A percentile compares a stretch with the other conserved stretches of the same genome.
phyloP scores from a whole-genome alignment of 2,329 filamentous ascomycete species.

The Dactylellina sp. region DNA sequence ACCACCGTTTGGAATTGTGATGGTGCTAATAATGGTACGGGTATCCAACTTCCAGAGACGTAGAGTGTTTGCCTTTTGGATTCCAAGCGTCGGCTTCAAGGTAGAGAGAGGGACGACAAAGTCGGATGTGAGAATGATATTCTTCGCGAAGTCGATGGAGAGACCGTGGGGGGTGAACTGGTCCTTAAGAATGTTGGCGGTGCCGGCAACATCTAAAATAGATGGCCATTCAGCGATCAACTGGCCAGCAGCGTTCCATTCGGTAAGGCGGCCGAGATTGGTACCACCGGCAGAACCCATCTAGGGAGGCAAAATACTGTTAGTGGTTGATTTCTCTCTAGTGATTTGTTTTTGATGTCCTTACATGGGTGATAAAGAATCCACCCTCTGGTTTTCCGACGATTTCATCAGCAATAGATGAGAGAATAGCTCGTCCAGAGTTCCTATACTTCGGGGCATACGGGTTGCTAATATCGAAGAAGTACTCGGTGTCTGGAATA shows the following conservation, averaged over 20 bases:
- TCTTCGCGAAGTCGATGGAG: constrained; percentile 70
- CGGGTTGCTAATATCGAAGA: constrained; percentile 72
- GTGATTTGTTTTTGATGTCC: background rate
- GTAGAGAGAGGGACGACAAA: constrained; percentile 73
- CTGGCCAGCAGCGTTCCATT: constrained; percentile 71
- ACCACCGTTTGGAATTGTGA: constrained; percentile 71
- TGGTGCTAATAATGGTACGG: constrained; percentile 71
- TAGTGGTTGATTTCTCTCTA: background rate
- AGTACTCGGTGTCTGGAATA: constrained; percentile 64
- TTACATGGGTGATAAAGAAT: constrained; percentile 60
- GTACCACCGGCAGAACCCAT: constrained; percentile 68
- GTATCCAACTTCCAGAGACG: constrained; percentile 71
- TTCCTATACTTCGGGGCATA: constrained; percentile 72
- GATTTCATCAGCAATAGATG: constrained; percentile 73
- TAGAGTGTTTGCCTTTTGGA: constrained; percentile 70
- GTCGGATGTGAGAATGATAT: constrained; percentile 72
- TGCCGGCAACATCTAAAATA: constrained; percentile 66
- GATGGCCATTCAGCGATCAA: constrained; percentile 74
- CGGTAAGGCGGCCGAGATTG: constrained; percentile 71
- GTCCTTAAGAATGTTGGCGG: constrained; percentile 70
- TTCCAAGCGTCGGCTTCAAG: constrained; percentile 71
- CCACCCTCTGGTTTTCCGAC: constrained; percentile 72
- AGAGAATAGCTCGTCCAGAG: constrained; percentile 71
- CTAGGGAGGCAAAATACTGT: constrained; percentile 1
- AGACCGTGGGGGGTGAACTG: constrained; percentile 74